phyloP scores from a whole-genome alignment of 768 basidiomycete species.

The Neoboletus magnificus region DNA sequence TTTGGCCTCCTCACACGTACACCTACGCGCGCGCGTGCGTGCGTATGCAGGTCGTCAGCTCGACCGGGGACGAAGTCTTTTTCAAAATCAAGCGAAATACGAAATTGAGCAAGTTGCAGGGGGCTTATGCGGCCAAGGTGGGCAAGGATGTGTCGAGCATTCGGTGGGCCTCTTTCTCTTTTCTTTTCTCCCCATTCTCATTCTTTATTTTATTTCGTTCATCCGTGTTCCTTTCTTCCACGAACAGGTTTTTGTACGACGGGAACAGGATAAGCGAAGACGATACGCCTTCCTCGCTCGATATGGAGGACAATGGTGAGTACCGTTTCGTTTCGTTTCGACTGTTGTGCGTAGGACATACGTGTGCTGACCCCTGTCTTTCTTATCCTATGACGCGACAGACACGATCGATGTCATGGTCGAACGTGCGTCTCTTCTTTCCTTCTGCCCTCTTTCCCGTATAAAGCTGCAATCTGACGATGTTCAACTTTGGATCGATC shows the following conservation, averaged over 20 bases:
- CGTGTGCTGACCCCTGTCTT: constrained; percentile 7
- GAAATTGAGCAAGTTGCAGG: constrained; percentile 88
- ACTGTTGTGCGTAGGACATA: no score
- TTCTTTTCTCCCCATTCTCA: not conserved
- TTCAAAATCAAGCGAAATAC: constrained; percentile 97
- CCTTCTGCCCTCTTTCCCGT: not conserved
- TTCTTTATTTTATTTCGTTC: not conserved
- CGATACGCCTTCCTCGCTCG: constrained; percentile 80
- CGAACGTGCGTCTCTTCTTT: constrained; percentile 63
- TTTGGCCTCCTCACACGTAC: not conserved
- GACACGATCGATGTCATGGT: constrained; percentile 98
- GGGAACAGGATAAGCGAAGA: constrained; percentile 82
- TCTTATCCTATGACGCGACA: constrained; percentile 16
- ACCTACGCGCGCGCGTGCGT: not conserved
- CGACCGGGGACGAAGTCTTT: constrained; percentile 84
- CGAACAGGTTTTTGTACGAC: constrained; percentile 82
- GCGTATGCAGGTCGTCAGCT: constrained; percentile 59
- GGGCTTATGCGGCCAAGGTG: constrained; percentile 88
- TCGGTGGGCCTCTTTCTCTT: constrained; percentile 51
- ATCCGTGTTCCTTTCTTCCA: no score
- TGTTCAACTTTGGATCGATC: not conserved
- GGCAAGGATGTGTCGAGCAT: constrained; percentile 87
- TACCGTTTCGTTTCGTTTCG: no score
- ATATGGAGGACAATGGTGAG: constrained; percentile 88
- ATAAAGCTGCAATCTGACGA: not conserved